Evolutionary conservation across 1,284 basidiomycete genomes (phyloP), one percentile per base, ranked within the genome.

Genomic region (Moniliophthora roreri): DNA sequence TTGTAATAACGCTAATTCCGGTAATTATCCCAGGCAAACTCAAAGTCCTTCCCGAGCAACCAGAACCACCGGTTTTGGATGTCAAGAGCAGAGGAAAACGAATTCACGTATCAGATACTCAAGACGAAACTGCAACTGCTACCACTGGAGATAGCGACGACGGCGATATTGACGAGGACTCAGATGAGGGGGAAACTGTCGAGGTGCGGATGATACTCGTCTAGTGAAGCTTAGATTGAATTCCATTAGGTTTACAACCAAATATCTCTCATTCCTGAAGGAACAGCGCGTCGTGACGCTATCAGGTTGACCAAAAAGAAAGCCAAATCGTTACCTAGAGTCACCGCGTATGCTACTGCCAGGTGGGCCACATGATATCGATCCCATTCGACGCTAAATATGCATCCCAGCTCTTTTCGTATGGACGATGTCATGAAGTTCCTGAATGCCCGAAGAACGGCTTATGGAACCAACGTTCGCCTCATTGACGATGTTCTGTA

Each of bases 271-370:
- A 98, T 98, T 55, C 95, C 95, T 2, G 93, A 94, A 45, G 95
- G 95, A 2, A 94, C 93, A 36, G 95, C 95, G 32, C 82, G 94
- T 45, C 80, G 93, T 56, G 95, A 98, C 77, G 95, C 95, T 0
- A 73, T 93, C 55, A 84, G 82, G 54, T 71, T 98, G 58, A 98
- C 95, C 0, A 95, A 96, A 72, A 93, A 91, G 69, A 95, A 95
- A 65, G 94, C 95, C 34, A 94, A 95, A 61, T 93, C 89, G 39
- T 70, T 98, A 28, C 94, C 95, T n/a, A 77, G 95, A 60, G 95
- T 96, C 16, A 97, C 95, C 3, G 95, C 95, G 2, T 98, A 97
- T 71, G 93, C 93, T 52, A 98, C 95, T 13, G 93, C 95, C 36
- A 88, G 84, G 91, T 95, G 69, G 62, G 81, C 71, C 4, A 10